A percentile compares a stretch with the other conserved stretches of the same genome.
phyloP scores from a whole-genome alignment of 306 rosid genomes.

The Carpinus fangiana region DNA sequence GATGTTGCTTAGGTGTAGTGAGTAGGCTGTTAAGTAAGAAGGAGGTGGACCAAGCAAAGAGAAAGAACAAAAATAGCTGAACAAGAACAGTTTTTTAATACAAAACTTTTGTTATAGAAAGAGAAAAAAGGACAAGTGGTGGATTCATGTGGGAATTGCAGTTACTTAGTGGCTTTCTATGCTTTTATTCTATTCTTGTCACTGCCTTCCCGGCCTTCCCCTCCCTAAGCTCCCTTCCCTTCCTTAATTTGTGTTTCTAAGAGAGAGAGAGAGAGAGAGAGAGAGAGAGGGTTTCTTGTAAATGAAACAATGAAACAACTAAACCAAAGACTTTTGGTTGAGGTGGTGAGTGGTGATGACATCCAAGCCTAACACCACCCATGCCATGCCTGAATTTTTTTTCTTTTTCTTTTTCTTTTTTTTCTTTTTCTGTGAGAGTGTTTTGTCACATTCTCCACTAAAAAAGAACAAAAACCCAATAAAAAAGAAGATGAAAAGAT shows the following conservation, averaged over 20 bases:
- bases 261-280: constrained; percentile 23
- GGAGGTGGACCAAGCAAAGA: constrained; percentile 43
- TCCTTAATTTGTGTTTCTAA: background rate
- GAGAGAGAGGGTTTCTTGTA: constrained; percentile 49
- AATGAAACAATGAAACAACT: constrained; percentile 54
- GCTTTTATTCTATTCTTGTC: constrained; percentile 47
- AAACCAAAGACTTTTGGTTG: constrained; percentile 40
- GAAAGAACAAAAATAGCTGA: constrained; percentile 48
- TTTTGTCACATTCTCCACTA: constrained; percentile 49
- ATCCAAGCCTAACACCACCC: constrained; percentile 20
- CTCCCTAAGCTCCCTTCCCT: no score
- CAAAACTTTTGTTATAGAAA: constrained; percentile 18
- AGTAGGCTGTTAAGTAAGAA: constrained; percentile 52
- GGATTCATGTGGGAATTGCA: constrained; percentile 82
- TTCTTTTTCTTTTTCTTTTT: constrained; percentile 18
- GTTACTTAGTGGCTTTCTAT: constrained; percentile 51
- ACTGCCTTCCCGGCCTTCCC: constrained; percentile 11
- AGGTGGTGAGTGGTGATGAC: constrained; percentile 18
- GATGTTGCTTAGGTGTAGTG: constrained; percentile 53
- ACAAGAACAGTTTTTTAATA: constrained; percentile 27
- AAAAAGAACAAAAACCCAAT: constrained; percentile 27
- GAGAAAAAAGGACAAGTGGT: constrained; percentile 47
- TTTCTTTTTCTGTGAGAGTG: constrained; percentile 25
- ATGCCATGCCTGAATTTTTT: background rate
- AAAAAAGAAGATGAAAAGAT: constrained; percentile 26